Evolutionary conservation across 1,284 basidiomycete genomes (phyloP).

Genomic region (Boletus sp.): DNA sequence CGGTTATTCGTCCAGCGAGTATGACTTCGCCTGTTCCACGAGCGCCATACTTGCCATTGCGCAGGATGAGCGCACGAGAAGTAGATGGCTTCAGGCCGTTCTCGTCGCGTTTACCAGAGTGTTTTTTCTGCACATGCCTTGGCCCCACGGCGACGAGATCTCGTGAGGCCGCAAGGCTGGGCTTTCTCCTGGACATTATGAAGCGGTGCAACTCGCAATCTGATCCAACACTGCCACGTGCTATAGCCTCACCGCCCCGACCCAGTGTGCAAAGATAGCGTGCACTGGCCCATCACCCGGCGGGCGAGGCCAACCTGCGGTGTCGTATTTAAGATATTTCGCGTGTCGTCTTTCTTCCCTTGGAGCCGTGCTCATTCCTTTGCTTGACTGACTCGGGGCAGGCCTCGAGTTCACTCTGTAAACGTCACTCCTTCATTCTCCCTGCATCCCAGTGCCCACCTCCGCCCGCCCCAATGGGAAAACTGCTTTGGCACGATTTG

Average conservation of each 20-base stretch:
- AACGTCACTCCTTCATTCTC: not conserved
- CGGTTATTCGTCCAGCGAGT: slow-evolving; percentile 54
- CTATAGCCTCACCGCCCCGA: too few relatives aligned
- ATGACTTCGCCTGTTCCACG: slow-evolving; percentile 65
- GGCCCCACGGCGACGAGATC: slow-evolving; percentile 55
- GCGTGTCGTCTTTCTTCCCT: too few relatives aligned
- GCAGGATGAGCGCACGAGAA: slow-evolving; percentile 61
- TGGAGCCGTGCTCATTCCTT: too few relatives aligned
- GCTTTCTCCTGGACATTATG: slow-evolving; percentile 33
- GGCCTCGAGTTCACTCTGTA: slow-evolving; percentile 15
- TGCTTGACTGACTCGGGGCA: slow-evolving; percentile 5
- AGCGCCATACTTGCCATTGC: slow-evolving; percentile 69
- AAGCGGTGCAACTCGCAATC: not conserved
- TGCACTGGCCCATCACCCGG: too few relatives aligned
- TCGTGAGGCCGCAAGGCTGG: slow-evolving; percentile 15
- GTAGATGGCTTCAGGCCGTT: slow-evolving; percentile 59
- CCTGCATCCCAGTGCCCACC: too few relatives aligned
- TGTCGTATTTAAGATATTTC: too few relatives aligned
- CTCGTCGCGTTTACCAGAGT: slow-evolving; percentile 41
- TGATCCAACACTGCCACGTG: slow-evolving; percentile 2
- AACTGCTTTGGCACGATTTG: slow-evolving; percentile 80
- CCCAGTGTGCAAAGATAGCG: too few relatives aligned
- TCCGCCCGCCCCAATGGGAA: slow-evolving; percentile 72
- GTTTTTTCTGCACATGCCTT: slow-evolving; percentile 43
- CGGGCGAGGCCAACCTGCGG: too few relatives aligned